A percentile compares a stretch with the other conserved stretches of the same genome.
These are phyloP conservation scores for Dorcoceras hygrometricum DNA, from an alignment of 257 asterid species.

Conservation along the genomic window DNA sequence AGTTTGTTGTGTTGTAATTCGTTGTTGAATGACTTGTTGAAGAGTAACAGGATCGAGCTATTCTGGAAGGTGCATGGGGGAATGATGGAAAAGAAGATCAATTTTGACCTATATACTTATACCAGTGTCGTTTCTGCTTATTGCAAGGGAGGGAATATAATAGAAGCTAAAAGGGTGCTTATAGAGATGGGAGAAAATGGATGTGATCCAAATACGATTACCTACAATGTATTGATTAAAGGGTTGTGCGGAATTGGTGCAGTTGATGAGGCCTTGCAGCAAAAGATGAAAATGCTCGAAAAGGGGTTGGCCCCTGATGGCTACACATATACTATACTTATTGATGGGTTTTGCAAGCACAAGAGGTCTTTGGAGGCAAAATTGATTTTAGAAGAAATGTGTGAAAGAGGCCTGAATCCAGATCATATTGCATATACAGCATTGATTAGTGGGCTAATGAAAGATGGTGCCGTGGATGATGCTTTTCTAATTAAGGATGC, in stretches of 20 bases:
- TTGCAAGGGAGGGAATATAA: conserved; percentile 61
- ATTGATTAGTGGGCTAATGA: conserved; percentile 73
- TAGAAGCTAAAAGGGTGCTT: conserved; percentile 58
- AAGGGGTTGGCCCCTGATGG: conserved; percentile 65
- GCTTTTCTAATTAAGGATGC: conserved; percentile 58
- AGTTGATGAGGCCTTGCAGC: conserved; percentile 57
- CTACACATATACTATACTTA: conserved; percentile 59
- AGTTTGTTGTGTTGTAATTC: conserved; percentile 84
- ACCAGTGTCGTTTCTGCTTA: conserved; percentile 62
- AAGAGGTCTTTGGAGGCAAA: conserved; percentile 65
- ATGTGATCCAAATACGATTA: conserved; percentile 54
- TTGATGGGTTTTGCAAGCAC: conserved; percentile 63
- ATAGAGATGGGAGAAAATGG: conserved; percentile 58
- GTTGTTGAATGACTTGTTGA: conserved; percentile 69
- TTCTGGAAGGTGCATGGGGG: conserved; percentile 65
- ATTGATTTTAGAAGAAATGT: conserved; percentile 64
- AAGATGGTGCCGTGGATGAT: conserved; percentile 57
- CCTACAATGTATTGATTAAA: conserved; percentile 60
- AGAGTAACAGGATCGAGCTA: conserved; percentile 51
- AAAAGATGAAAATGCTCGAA: conserved; percentile 56
- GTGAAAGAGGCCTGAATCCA: conserved; percentile 49
- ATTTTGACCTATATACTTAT: conserved; percentile 58
- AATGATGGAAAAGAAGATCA: conserved; percentile 48
- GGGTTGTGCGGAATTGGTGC: conserved; percentile 60
- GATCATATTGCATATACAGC: conserved; percentile 57